phyloP scores from a whole-genome alignment of 1,284 basidiomycete genomes.

The Leccinum insigne region DNA sequence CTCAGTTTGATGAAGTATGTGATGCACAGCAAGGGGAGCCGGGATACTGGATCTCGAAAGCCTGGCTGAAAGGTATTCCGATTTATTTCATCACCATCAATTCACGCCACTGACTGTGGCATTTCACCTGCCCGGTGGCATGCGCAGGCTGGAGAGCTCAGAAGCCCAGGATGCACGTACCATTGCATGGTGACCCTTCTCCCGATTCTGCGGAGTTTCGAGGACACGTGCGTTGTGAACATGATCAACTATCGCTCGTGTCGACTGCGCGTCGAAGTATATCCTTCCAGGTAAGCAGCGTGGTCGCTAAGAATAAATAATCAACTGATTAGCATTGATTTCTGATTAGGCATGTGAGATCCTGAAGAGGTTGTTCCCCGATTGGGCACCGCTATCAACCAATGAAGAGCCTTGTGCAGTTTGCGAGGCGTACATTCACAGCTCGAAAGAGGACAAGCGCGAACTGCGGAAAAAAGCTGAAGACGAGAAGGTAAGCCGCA shows the following conservation, averaged over 20 bases:
- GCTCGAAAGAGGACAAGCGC: slow-evolving; percentile 56
- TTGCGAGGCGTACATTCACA: slow-evolving; percentile 57
- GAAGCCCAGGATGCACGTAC: slow-evolving; percentile 73
- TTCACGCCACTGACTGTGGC: slow-evolving; percentile 13
- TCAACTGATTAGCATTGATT: slow-evolving; percentile 9
- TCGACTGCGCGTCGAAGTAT: slow-evolving; percentile 57
- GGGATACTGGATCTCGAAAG: slow-evolving; percentile 76
- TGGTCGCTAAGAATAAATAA: slow-evolving; percentile 11
- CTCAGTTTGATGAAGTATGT: slow-evolving; percentile 54
- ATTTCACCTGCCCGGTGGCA: slow-evolving; percentile 12
- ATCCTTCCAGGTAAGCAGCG: slow-evolving; percentile 48
- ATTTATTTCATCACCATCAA: slow-evolving; percentile 10
- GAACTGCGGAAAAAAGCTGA: slow-evolving; percentile 62
- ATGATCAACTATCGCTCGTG: slow-evolving; percentile 58
- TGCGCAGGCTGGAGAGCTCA: slow-evolving; percentile 65
- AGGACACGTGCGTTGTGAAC: slow-evolving; percentile 67
- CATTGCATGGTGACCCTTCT: slow-evolving; percentile 54
- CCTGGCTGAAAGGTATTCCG: slow-evolving; percentile 68
- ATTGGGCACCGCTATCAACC: slow-evolving; percentile 58
- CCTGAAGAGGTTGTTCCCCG: slow-evolving; percentile 58
- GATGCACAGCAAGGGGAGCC: slow-evolving; percentile 41
- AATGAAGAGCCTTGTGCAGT: slow-evolving; percentile 54
- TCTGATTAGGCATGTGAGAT: slow-evolving; percentile 52
- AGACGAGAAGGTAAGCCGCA: slow-evolving; percentile 64
- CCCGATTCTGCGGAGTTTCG: slow-evolving; percentile 60